Conservation (phyloP, 2,329 filamentous ascomycete species). For the Hortaea sp. region DNA sequence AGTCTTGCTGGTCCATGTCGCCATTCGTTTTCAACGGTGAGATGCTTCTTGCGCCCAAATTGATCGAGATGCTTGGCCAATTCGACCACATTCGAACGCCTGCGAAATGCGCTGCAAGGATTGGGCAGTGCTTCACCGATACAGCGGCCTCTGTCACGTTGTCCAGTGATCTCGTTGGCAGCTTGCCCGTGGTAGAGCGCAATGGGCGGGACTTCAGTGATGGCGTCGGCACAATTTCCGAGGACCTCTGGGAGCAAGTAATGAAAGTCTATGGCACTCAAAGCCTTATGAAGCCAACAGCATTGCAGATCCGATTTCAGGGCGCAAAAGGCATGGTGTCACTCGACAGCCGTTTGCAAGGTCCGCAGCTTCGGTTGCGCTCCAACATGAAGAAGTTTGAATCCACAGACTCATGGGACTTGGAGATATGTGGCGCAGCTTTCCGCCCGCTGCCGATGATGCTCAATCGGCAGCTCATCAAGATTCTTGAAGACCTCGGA, state of each 20-base stretch:
- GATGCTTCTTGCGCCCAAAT: conserved; percentile 25
- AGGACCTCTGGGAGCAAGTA: conserved; percentile 48
- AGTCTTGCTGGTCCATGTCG: conserved; percentile 59
- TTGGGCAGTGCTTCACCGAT: conserved; percentile 62
- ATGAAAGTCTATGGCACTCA: conserved; percentile 44
- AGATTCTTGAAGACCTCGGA: conserved; percentile 72
- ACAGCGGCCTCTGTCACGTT: conserved; percentile 55
- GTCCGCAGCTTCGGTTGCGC: conserved; percentile 52
- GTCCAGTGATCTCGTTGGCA: conserved; percentile 20
- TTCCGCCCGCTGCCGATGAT: conserved; percentile 58
- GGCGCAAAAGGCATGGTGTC: conserved; percentile 71
- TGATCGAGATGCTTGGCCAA: conserved; percentile 39
- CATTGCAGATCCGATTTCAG: conserved; percentile 64
- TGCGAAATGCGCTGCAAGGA: conserved; percentile 49
- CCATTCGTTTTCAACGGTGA: conserved; percentile 31
- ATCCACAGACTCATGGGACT: conserved; percentile 42
- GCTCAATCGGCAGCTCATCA: conserved; percentile 73
- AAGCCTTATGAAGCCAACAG: conserved; percentile 45
- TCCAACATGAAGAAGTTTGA: conserved; percentile 73
- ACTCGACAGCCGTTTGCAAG: conserved; percentile 51
- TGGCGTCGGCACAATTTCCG: conserved; percentile 66
- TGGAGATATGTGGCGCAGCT: conserved; percentile 64
- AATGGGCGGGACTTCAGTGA: conserved; percentile 61
- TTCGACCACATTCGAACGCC: conserved; percentile 44
- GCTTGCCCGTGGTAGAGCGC: conserved; percentile 44